These are phyloP conservation scores for Syncephalastrum monosporum DNA, from an alignment of 371 early-diverging fungal species.

Conservation along the genomic window DNA sequence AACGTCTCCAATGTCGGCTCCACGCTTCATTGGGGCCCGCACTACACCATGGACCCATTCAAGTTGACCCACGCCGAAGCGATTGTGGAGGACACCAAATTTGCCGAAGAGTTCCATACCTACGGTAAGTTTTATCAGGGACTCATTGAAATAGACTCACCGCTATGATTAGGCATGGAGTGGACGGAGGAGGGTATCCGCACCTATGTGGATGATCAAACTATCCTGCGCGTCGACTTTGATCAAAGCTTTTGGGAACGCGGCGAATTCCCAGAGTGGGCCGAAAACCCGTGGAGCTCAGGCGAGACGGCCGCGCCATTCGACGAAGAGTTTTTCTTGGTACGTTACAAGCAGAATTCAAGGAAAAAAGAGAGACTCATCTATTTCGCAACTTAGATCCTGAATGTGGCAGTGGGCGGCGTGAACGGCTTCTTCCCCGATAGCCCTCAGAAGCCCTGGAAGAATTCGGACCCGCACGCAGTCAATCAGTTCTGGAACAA, in stretches of 20 bases:
- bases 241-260: constrained; percentile 44
- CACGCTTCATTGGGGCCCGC: constrained; percentile 66
- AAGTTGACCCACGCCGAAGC: constrained; percentile 42
- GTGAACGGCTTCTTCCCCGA: constrained; percentile 67
- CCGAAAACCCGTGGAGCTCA: constrained; percentile 55
- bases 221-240: constrained; percentile 59
- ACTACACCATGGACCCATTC: constrained; percentile 41
- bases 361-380: not conserved
- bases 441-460: constrained; percentile 55
- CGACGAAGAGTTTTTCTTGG: constrained; percentile 64
- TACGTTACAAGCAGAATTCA: constrained; percentile 12
- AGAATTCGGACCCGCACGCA: constrained; percentile 43
- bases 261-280: constrained; percentile 44
- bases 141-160: not conserved
- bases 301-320: constrained; percentile 60
- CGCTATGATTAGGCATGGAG: constrained; percentile 37
- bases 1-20: constrained; percentile 49
- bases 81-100: constrained; percentile 22
- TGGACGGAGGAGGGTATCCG: constrained; percentile 61
- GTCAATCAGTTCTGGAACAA: constrained; percentile 50
- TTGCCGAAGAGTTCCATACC: constrained; percentile 46
- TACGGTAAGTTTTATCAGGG: constrained; percentile 18
- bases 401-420: constrained; percentile 75
- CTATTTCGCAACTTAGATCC: constrained; percentile 32
- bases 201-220: constrained; percentile 60